These are phyloP conservation scores for Austropuccinia psidii DNA, from an alignment of 1,284 basidiomycete species.

Conservation along the genomic window DNA sequence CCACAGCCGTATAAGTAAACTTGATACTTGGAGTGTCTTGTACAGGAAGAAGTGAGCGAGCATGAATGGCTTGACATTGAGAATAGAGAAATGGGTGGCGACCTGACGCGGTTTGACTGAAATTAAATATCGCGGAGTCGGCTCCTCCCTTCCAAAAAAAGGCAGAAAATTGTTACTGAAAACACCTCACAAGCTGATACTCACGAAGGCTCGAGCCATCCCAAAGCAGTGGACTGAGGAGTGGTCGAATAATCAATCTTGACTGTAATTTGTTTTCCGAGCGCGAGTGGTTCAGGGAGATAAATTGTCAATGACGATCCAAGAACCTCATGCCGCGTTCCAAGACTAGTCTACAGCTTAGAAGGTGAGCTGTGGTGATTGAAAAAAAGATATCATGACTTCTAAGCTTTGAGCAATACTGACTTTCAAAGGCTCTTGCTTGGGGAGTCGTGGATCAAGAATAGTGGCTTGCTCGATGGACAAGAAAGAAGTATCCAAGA, in stretches of 20 bases:
- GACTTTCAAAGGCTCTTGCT: constrained; percentile 5
- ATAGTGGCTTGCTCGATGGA: constrained; percentile 42
- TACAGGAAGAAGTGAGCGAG: constrained; percentile 66
- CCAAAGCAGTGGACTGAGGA: constrained; percentile 70
- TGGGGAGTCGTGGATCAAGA: constrained; percentile 1
- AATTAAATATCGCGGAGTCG: neutral
- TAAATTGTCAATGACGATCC: constrained; percentile 26
- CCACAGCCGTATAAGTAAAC: constrained; percentile 63
- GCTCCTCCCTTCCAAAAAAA: neutral
- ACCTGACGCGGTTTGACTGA: constrained; percentile 79
- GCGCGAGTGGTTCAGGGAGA: constrained; percentile 19
- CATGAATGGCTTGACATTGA: constrained; percentile 89
- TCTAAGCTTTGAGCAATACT: neutral
- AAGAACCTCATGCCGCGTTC: constrained; percentile 32
- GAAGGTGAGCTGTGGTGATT: neutral
- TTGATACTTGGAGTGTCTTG: constrained; percentile 57
- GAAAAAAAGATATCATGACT: neutral
- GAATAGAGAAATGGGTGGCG: constrained; percentile 82
- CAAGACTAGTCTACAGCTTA: constrained; percentile 15
- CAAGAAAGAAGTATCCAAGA: constrained; percentile 49
- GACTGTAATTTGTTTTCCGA: constrained; percentile 55
- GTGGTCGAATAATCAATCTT: constrained; percentile 67
- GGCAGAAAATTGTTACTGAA: no score
- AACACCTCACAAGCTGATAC: no score
- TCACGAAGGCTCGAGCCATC: constrained; percentile 80